Percentiles rank a stretch among this genome's conserved stretches.
These are phyloP conservation scores for Leishmania braziliensis DNA, from an alignment of 208 protist species.

Conservation along the genomic window DNA sequence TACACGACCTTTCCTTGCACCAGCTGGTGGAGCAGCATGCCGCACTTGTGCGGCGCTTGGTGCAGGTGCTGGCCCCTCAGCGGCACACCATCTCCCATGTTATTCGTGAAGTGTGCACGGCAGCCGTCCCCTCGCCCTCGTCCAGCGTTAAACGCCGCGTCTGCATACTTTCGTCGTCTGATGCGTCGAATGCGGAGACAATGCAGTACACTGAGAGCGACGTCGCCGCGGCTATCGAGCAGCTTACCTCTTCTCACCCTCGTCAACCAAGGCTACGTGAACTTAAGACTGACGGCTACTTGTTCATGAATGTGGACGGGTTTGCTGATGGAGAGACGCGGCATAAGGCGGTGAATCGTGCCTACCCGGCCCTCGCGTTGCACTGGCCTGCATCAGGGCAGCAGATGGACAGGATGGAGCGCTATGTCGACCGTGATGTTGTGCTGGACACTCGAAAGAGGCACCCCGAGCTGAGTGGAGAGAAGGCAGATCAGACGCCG, in stretches of 20 bases:
- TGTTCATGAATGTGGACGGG: conserved; percentile 50
- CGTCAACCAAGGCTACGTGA: conserved; percentile 36
- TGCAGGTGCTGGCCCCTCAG: conserved; percentile 23
- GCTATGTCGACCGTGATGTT: conserved; percentile 41
- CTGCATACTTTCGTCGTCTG: neutral
- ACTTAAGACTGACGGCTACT: conserved; percentile 49
- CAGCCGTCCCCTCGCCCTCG: neutral
- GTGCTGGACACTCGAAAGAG: conserved; percentile 35
- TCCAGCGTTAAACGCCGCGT: neutral
- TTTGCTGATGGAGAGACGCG: conserved; percentile 45
- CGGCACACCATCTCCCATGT: conserved; percentile 8
- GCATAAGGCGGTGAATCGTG: conserved; percentile 56
- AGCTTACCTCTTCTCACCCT: conserved; percentile 18
- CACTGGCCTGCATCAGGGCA: conserved; percentile 30
- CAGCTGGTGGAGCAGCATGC: conserved; percentile 15
- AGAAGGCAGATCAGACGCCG: neutral
- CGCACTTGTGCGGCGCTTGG: conserved; percentile 23
- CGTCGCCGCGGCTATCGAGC: conserved; percentile 19
- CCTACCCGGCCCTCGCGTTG: conserved; percentile 39
- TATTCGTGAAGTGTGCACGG: conserved; percentile 17
- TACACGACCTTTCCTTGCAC: conserved; percentile 5
- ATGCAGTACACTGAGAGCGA: conserved; percentile 24
- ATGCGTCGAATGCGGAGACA: neutral
- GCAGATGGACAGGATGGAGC: conserved; percentile 35
- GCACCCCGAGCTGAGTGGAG: conserved; percentile 23